Evolutionary conservation across 345 rosid genomes (phyloP).

Genomic region (Geranium brycei): DNA sequence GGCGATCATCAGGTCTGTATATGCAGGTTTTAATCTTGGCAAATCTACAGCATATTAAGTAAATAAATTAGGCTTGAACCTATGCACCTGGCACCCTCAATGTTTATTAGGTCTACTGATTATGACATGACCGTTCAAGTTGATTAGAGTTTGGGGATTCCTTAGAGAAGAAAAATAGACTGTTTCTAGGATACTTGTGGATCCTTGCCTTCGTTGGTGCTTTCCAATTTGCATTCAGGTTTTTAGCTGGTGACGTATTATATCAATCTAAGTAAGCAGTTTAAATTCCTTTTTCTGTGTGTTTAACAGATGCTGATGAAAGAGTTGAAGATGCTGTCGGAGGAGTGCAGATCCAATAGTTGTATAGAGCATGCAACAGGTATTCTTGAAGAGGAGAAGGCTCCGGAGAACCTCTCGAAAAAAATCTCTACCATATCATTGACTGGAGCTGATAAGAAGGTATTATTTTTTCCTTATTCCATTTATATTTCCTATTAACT

Average conservation of each 20-base stretch:
- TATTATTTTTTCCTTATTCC: conserved; percentile 12
- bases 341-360: conserved; percentile 69
- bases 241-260: neutral
- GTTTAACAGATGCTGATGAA: conserved; percentile 33
- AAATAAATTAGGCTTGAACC: neutral
- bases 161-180: no score
- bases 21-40: neutral
- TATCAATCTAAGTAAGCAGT: neutral
- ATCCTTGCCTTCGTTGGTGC: no score
- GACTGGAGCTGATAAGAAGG: conserved; percentile 50
- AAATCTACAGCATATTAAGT: neutral
- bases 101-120: neutral
- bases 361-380: conserved; percentile 93
- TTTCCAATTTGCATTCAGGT: no score
- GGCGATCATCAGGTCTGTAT: conserved; percentile 43
- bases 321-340: conserved; percentile 48
- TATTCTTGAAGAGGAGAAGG: conserved; percentile 66
- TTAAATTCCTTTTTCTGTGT: conserved; percentile 1
- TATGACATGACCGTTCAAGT: neutral
- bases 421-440: conserved; percentile 63
- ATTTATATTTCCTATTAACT: neutral
- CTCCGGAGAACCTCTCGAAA: conserved; percentile 65
- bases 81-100: neutral
- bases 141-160: no score
- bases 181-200: no score